phyloP scores from a whole-genome alignment of 1,284 basidiomycete genomes.

The Hypsizygus ulmarius region DNA sequence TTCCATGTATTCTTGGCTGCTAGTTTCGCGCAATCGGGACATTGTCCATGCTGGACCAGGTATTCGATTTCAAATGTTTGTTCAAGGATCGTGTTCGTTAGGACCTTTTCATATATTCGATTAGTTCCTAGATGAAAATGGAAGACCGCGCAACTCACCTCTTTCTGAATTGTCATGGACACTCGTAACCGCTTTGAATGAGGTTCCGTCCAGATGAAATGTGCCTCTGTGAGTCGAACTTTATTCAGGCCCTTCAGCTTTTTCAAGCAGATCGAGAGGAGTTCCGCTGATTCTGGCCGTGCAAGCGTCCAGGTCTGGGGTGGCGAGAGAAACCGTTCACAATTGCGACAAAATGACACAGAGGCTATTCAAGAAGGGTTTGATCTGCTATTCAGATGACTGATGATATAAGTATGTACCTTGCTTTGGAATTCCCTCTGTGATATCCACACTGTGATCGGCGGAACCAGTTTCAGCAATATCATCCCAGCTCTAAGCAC shows the following conservation, averaged over 20 bases:
- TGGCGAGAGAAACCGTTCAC: conserved; percentile 93
- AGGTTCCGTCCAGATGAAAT: conserved; percentile 99
- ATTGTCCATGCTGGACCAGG: conserved; percentile 94
- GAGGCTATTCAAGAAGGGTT: conserved; percentile 52
- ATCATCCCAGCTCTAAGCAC: too few relatives aligned
- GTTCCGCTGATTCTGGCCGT: conserved; percentile 88
- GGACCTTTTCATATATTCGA: conserved; percentile 53
- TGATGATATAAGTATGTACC: conserved; percentile 38
- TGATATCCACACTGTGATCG: conserved; percentile 81
- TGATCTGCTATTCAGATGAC: background rate
- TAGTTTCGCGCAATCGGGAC: conserved; percentile 88
- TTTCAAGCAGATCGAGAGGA: conserved; percentile 88
- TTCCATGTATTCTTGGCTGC: conserved; percentile 99
- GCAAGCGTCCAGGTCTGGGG: conserved; percentile 87
- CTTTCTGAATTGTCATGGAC: conserved; percentile 97
- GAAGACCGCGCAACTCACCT: conserved; percentile 49
- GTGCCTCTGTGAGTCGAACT: conserved; percentile 94
- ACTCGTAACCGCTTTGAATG: conserved; percentile 93
- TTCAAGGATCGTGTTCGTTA: conserved; percentile 93
- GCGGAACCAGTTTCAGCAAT: conserved; percentile 4
- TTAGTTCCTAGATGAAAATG: background rate
- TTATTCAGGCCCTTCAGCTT: conserved; percentile 94
- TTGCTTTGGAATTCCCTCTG: conserved; percentile 98
- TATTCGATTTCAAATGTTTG: conserved; percentile 98
- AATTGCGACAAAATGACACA: conserved; percentile 93